Conservation (phyloP, 352 stramenopile genomes). For the Phytopythium helicoides region DNA sequence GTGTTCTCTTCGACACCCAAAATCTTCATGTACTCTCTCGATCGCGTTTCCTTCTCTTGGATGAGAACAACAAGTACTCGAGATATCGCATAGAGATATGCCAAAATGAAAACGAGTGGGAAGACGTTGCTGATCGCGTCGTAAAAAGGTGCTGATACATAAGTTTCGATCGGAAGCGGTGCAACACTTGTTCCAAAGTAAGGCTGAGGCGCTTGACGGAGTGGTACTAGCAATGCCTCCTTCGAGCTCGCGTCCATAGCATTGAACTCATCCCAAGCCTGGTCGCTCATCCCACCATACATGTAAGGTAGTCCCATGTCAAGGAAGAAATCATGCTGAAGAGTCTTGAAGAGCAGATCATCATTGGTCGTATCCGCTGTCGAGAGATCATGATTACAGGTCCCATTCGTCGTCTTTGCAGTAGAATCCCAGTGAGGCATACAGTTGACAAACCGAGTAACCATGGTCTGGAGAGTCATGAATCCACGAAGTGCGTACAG, state of each 20-base stretch:
- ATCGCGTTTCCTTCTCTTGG: constrained; percentile 71
- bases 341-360: constrained; percentile 18
- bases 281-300: constrained; percentile 1
- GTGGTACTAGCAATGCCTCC: constrained; percentile 30
- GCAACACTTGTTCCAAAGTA: constrained; percentile 34
- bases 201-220: constrained; percentile 45
- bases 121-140: constrained; percentile 60
- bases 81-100: constrained; percentile 65
- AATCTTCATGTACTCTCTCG: constrained; percentile 72
- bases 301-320: constrained; percentile 11
- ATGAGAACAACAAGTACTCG: constrained; percentile 83
- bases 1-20: constrained; percentile 50
- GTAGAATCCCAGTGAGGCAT: constrained; percentile 42
- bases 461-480: constrained; percentile 65
- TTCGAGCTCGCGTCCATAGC: constrained; percentile 17
- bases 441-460: constrained; percentile 60
- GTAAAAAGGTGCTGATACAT: constrained; percentile 61
- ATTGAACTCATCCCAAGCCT: constrained; percentile 1
- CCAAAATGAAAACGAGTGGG: constrained; percentile 85
- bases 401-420: constrained; percentile 31
- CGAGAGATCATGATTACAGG: constrained; percentile 39
- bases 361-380: constrained; percentile 17
- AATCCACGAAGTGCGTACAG: constrained; percentile 45
- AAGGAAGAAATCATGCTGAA: constrained; percentile 34
- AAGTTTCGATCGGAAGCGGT: constrained; percentile 47